These are phyloP conservation scores for Aureobasidium sp. DNA, from an alignment of 2,329 filamentous ascomycete species.

Conservation along the genomic window DNA sequence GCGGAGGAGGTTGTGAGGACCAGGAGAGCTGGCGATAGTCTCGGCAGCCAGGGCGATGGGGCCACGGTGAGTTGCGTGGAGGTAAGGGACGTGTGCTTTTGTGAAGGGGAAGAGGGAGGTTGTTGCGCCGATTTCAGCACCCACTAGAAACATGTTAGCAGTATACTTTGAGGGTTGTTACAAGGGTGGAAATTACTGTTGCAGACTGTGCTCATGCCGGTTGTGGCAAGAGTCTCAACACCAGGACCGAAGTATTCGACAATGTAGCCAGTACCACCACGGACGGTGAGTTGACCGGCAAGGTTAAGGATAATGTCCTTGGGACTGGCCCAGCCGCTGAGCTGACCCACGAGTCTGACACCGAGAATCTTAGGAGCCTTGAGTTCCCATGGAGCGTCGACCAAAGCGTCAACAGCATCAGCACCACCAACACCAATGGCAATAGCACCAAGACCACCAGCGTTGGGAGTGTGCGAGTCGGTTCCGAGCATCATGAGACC, in stretches of 20 bases:
- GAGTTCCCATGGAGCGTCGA: constrained; percentile 94
- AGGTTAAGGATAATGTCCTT: constrained; percentile 93
- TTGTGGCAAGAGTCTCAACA: constrained; percentile 79
- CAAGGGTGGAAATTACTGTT: constrained; percentile 54
- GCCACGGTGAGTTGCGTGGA: constrained; percentile 70
- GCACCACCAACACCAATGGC: constrained; percentile 96
- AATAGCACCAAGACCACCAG: constrained; percentile 85
- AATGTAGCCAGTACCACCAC: constrained; percentile 84
- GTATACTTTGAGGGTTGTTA: constrained; percentile 62
- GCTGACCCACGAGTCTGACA: constrained; percentile 71
- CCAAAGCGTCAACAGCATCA: constrained; percentile 92
- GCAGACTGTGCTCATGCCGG: constrained; percentile 84
- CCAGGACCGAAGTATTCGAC: constrained; percentile 87
- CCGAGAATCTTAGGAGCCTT: constrained; percentile 89
- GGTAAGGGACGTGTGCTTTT: constrained; percentile 72
- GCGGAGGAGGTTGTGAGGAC: constrained; percentile 57
- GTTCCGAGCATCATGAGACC: constrained; percentile 98
- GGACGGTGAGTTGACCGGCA: constrained; percentile 79
- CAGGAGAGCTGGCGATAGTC: constrained; percentile 49
- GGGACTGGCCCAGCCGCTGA: constrained; percentile 84
- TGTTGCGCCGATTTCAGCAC: constrained; percentile 85
- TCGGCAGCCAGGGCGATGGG: constrained; percentile 61
- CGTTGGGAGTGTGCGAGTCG: constrained; percentile 95
- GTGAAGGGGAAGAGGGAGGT: constrained; percentile 95
- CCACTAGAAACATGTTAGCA: constrained; percentile 61